Evolutionary conservation across 2,329 filamentous ascomycete genomes (phyloP).

Genomic region (Shiraia sp.): DNA sequence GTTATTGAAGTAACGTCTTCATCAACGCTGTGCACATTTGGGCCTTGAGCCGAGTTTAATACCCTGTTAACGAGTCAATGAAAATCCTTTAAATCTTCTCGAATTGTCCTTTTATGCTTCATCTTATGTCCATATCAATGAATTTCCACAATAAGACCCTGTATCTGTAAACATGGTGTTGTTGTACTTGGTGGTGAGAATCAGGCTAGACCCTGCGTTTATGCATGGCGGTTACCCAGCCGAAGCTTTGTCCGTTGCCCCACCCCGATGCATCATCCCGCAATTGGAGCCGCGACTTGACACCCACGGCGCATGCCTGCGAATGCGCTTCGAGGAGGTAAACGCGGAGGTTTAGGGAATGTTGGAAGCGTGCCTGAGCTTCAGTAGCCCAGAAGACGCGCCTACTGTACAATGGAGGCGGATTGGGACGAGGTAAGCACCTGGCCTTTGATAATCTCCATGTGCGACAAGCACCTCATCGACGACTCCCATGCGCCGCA

Average conservation of each 20-base stretch:
- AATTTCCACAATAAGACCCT: too few species aligned
- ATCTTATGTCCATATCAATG: too few species aligned
- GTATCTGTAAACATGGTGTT: too few species aligned
- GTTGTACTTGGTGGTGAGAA: too few species aligned
- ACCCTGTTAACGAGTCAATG: too few species aligned
- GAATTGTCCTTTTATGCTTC: too few species aligned
- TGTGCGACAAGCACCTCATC: neutral
- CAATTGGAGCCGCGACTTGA: conserved; percentile 25
- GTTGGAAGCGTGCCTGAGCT: conserved; percentile 21
- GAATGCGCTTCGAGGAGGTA: conserved; percentile 20
- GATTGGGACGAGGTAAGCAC: conserved; percentile 55
- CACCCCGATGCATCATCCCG: conserved; percentile 17
- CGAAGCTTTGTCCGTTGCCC: conserved; percentile 9
- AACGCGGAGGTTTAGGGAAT: conserved; percentile 30
- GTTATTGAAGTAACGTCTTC: too few species aligned
- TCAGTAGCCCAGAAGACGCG: conserved; percentile 25
- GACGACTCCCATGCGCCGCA: neutral
- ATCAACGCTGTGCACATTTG: too few species aligned
- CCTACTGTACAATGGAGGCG: conserved; percentile 50
- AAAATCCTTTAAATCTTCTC: too few species aligned
- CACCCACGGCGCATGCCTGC: conserved; percentile 17
- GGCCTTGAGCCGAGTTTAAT: too few species aligned
- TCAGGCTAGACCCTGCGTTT: too few species aligned
- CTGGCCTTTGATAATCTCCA: conserved; percentile 5
- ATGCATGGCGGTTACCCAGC: too few species aligned